Evolutionary conservation across 805 yeast genomes (phyloP).

Genomic region (Geotrichum ghanense): DNA sequence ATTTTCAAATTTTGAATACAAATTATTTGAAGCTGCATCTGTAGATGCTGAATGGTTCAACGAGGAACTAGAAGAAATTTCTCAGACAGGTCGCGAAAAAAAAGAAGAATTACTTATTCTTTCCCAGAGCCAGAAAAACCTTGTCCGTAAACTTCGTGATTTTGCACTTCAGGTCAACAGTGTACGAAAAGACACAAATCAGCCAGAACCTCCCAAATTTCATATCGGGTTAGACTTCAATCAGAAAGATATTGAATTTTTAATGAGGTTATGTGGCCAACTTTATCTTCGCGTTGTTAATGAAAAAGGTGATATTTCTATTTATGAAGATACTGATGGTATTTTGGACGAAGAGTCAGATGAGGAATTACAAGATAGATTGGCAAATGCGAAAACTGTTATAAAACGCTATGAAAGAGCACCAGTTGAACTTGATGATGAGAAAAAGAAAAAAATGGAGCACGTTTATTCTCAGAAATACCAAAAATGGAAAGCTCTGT

Average conservation of each 20-base stretch:
- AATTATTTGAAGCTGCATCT: constrained; percentile 69
- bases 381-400: constrained; percentile 46
- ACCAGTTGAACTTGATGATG: constrained; percentile 20
- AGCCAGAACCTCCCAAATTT: constrained; percentile 13
- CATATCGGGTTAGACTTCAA: neutral
- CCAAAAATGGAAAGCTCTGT: constrained; percentile 71
- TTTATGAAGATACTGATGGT: constrained; percentile 47
- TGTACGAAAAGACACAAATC: constrained; percentile 14
- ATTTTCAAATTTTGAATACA: constrained; percentile 69
- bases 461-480: constrained; percentile 65
- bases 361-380: constrained; percentile 40
- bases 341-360: constrained; percentile 54
- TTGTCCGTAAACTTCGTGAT: constrained; percentile 38
- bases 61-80: constrained; percentile 48
- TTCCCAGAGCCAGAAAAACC: constrained; percentile 48
- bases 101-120: constrained; percentile 49
- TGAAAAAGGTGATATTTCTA: constrained; percentile 8
- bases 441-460: constrained; percentile 35
- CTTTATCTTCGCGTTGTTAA: constrained; percentile 17
- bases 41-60: constrained; percentile 90
- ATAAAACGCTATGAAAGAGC: constrained; percentile 30
- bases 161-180: constrained; percentile 29
- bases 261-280: constrained; percentile 19
- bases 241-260: constrained; percentile 13
- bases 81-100: constrained; percentile 35